Evolutionary conservation across 2,329 filamentous ascomycete genomes (phyloP).

Genomic region (Pestalotiopsis fici): DNA sequence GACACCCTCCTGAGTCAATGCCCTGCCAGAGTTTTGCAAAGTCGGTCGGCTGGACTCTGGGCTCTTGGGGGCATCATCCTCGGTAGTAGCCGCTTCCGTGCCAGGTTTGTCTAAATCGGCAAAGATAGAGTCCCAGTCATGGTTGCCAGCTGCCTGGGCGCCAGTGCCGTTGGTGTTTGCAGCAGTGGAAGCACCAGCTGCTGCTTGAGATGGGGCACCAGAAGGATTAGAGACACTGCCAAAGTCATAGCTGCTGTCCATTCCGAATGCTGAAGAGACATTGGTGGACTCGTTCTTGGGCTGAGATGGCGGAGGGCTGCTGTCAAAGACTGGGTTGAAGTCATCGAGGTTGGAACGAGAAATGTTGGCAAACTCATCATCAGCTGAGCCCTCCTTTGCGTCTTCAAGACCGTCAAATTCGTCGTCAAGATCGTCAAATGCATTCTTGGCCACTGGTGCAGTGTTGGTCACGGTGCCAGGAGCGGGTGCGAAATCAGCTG

Average conservation of each 20-base stretch:
- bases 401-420: conserved; percentile 84
- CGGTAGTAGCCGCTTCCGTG: conserved; percentile 25
- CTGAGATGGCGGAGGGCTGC: conserved; percentile 57
- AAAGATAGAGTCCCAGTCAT: conserved; percentile 97
- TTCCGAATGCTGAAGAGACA: conserved; percentile 45
- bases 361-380: conserved; percentile 78
- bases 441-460: conserved; percentile 43
- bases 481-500: conserved; percentile 32
- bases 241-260: conserved; percentile 62
- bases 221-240: conserved; percentile 43
- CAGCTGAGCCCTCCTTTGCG: conserved; percentile 76
- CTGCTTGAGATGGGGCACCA: conserved; percentile 19
- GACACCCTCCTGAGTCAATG: conserved; percentile 71
- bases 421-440: conserved; percentile 76
- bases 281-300: conserved; percentile 52
- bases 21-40: conserved; percentile 52
- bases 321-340: conserved; percentile 83
- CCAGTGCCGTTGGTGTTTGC: conserved; percentile 24
- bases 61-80: conserved; percentile 21
- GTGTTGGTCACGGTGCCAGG: conserved; percentile 34
- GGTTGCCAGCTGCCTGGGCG: conserved; percentile 49
- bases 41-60: conserved; percentile 24
- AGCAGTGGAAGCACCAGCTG: neutral
- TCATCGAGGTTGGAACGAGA: conserved; percentile 72
- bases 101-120: conserved; percentile 68